Evolutionary conservation across 352 stramenopile genomes (phyloP), one percentile per base, ranked within the genome.

Genomic region (Globisporangium spinosum): DNA sequence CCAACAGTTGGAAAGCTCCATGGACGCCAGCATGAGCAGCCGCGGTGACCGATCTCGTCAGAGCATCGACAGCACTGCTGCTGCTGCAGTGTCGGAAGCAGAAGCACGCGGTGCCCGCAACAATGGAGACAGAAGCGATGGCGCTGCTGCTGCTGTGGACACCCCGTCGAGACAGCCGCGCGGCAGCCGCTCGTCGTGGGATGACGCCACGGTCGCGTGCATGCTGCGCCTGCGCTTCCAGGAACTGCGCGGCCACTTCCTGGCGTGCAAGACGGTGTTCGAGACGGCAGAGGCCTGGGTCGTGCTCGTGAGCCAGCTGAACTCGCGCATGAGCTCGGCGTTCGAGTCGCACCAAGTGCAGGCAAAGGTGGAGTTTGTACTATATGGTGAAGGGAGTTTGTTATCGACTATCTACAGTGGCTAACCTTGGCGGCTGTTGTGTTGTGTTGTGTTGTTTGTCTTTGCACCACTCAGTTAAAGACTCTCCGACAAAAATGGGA

Each of bases 201-300:
- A 59, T 25, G 54, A 59, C 54, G 54, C 45, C 15, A 23, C 47
- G 32, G n/a, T 64, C 57, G 10, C 58, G 22, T 54, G 22, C 22
- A 23, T 51, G 62, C 2, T 34, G 59, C 29, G 54, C 6, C 29
- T 59, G 25, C 54, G 54, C 25, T 59, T 40, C 54, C 23, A 43
- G 23, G 54, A 59, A 25, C 43, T 51, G 43, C 43, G 43, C 43
- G 43, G 23, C 43, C 43, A 51, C 43, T 51, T 51, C 15, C 2
- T 40, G 23, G 54, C 54, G 54, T 40, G 54, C 54, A 59, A 59
- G 54, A 40, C 54, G 4, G 5, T 9, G 25, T 35, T 59, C 27
- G 43, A 51, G 43, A 51, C 43, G 43, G 43, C 43, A 0, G 43
- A 51, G 15, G 43, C 43, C 13, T 51, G 54, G 54, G 23, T 43